phyloP scores from a whole-genome alignment of 495 filamentous ascomycete species.

The Ascobolus immersus region DNA sequence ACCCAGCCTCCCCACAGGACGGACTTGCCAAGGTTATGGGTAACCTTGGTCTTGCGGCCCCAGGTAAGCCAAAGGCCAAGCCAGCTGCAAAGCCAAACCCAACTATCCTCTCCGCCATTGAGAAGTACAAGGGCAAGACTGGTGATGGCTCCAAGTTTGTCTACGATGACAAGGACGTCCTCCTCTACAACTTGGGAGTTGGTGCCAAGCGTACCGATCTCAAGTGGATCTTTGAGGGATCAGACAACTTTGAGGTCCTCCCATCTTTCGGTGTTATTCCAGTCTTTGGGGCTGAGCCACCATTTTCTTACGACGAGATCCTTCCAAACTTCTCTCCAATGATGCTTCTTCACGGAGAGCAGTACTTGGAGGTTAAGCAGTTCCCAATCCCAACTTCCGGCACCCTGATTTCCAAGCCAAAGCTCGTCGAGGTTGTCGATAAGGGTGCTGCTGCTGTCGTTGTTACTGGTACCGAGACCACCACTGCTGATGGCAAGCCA shows the following conservation, averaged over 20 bases:
- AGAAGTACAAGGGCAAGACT: slow-evolving; percentile 45
- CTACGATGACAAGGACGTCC: slow-evolving; percentile 66
- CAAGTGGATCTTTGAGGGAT: slow-evolving; percentile 63
- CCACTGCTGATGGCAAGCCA: slow-evolving; percentile 59
- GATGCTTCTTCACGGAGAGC: slow-evolving; percentile 98
- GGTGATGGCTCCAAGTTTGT: slow-evolving; percentile 51
- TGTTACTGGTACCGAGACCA: slow-evolving; percentile 48
- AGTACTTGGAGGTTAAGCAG: slow-evolving; percentile 87
- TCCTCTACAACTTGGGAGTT: slow-evolving; percentile 86
- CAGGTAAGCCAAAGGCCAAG: slow-evolving; percentile 5
- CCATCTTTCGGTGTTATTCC: slow-evolving; percentile 91
- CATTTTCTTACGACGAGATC: slow-evolving; percentile 59
- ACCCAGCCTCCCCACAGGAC: slow-evolving; percentile 55
- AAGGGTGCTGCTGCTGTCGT: slow-evolving; percentile 82
- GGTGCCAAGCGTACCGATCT: slow-evolving; percentile 86
- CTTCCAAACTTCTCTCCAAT: slow-evolving; percentile 90
- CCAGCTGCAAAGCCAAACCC: slow-evolving; percentile 12
- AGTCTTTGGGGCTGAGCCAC: slow-evolving; percentile 57
- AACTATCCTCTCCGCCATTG: slow-evolving; percentile 40
- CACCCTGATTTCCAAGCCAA: slow-evolving; percentile 53
- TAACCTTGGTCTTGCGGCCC: slow-evolving; percentile 35
- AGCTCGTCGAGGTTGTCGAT: slow-evolving; percentile 82
- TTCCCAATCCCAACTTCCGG: slow-evolving; percentile 80
- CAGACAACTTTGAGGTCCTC: slow-evolving; percentile 71
- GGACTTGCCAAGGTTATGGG: slow-evolving; percentile 71